Base-by-base conservation (phyloP, 176 grass and related monocot species). In the Poa pratensis region DNA sequence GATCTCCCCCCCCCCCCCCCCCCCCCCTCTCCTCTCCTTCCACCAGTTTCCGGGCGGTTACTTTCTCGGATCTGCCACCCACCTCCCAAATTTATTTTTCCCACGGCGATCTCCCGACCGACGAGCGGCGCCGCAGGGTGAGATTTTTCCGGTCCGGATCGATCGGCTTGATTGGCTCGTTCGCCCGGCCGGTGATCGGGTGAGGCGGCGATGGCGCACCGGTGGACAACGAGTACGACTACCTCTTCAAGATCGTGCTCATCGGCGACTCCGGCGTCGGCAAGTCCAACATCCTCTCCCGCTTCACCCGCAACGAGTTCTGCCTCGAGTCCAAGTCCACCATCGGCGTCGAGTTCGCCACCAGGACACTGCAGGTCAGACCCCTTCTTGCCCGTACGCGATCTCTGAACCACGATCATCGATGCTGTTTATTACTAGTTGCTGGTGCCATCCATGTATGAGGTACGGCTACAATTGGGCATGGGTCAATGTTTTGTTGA, bases 321-420 rank as follows among this genome's bases (percentile, higher is more conserved):
- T 94, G 86, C 85, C 89, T 97, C 83, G 92, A 97, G 84, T 97
- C 94, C 48, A 92, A 97, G 66, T 94, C 94, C 90, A 97, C 94
- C 89, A 92, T 97, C 73, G 92, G 90, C 84, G 90, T 90, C 71
- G 92, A 97, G 87, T 97, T 97, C 90, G 94, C 92, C 64, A 97
- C 94, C 35, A 83, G 89, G 7, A 88, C 86, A 76, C 80, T 91
- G 58, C 87, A 94, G 86, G 86, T 91, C 18, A 67, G 62, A 42
- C 7, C 5, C 1, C 0, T 6, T 1, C 6, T 42, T 7, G 40
- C 63, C 64, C 55, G 2, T 4, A 12, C 50, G 58, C 49, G 18
- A 39, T 69, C 75, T 49, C 75, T 49, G 45, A 57, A 64, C 64
- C 8, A n/a, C 40, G 13, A 64, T 64, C 22, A 15, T 58, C 27